A percentile compares a stretch with the other conserved stretches of the same genome.
Conservation (phyloP, 208 protist species). For the Crithidia mellificae region DNA sequence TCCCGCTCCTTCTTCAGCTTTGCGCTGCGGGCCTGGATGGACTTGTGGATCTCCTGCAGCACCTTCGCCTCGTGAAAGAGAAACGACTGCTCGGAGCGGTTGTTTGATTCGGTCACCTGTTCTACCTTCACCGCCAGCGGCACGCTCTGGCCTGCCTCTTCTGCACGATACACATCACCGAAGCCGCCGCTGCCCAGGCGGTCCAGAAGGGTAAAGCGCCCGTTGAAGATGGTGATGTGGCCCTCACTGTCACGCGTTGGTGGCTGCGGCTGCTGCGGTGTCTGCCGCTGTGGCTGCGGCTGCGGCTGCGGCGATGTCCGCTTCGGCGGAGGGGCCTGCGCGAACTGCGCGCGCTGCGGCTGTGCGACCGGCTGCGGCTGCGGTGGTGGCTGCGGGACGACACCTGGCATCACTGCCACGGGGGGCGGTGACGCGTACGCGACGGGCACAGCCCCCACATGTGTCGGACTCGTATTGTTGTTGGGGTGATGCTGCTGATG, state of each 20-base stretch:
- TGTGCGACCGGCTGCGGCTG: not conserved
- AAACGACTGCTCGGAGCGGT: slow-evolving; percentile 86
- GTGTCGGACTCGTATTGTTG: no score
- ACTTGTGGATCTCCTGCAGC: slow-evolving; percentile 73
- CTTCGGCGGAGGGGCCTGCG: not conserved
- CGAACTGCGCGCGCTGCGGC: not conserved
- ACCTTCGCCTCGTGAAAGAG: slow-evolving; percentile 97
- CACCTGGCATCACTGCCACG: not conserved
- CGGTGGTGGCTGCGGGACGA: not conserved
- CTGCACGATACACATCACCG: slow-evolving; percentile 96
- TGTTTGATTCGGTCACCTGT: slow-evolving; percentile 39
- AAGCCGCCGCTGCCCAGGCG: slow-evolving; percentile 97
- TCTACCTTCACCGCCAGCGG: slow-evolving; percentile 63
- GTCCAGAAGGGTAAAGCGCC: slow-evolving; percentile 50
- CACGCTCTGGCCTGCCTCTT: slow-evolving; percentile 37
- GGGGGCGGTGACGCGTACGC: slow-evolving; percentile 3
- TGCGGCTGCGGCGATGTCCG: not conserved
- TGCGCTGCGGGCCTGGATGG: slow-evolving; percentile 21
- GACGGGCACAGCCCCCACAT: no score
- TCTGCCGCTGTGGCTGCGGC: not conserved
- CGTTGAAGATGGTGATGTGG: slow-evolving; percentile 37
- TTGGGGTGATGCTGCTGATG: not conserved
- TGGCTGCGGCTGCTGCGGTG: no score
- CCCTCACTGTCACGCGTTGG: not conserved
- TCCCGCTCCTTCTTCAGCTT: slow-evolving; percentile 4